phyloP scores from a whole-genome alignment of 2,329 filamentous ascomycete species.

The Cladosporium austrohemisphaericum region DNA sequence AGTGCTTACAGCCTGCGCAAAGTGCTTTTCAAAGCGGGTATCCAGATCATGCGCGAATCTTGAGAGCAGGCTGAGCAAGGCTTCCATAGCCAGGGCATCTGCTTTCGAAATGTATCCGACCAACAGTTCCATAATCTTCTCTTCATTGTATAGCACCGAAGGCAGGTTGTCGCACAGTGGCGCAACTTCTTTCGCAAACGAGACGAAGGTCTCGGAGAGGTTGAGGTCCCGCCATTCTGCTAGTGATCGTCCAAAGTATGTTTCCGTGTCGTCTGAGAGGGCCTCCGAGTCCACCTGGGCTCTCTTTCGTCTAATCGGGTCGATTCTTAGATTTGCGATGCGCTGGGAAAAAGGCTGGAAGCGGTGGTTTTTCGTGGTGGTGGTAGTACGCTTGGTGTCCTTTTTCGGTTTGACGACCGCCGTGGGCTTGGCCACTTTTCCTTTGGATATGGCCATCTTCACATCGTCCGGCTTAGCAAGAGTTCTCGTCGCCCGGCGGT shows the following conservation, averaged over 20 bases:
- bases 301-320: constrained; percentile 85
- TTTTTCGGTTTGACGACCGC: constrained; percentile 57
- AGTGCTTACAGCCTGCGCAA: constrained; percentile 68
- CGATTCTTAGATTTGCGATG: constrained; percentile 86
- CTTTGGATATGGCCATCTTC: constrained; percentile 44
- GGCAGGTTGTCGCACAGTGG: constrained; percentile 84
- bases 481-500: no score
- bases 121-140: constrained; percentile 75
- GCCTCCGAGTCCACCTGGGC: constrained; percentile 58
- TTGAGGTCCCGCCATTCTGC: constrained; percentile 92
- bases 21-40: constrained; percentile 81
- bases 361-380: constrained; percentile 76
- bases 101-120: constrained; percentile 71
- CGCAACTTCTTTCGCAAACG: constrained; percentile 70
- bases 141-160: constrained; percentile 86
- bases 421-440: constrained; percentile 31
- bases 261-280: constrained; percentile 76
- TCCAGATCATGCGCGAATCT: constrained; percentile 95
- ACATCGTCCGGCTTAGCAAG: constrained; percentile 20
- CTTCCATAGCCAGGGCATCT: constrained; percentile 77
- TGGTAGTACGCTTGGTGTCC: constrained; percentile 58
- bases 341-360: constrained; percentile 91
- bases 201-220: constrained; percentile 73
- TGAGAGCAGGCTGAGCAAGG: constrained; percentile 79
- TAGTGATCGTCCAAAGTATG: constrained; percentile 78